These are phyloP conservation scores for Vaccinium vitisidaea DNA, from an alignment of 148 eudicot genomes.

Conservation along the genomic window DNA sequence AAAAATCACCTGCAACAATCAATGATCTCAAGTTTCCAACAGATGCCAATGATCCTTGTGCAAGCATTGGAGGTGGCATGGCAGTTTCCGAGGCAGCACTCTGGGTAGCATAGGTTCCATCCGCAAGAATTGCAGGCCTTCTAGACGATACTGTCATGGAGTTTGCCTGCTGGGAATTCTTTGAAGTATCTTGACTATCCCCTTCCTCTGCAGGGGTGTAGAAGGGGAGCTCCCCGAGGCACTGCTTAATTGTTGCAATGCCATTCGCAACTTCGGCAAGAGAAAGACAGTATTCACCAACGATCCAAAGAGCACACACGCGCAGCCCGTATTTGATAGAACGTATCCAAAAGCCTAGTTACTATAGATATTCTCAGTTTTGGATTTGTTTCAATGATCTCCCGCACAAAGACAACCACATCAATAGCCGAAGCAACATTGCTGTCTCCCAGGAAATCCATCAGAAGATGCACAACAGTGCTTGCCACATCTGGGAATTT, in stretches of 20 bases:
- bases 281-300: slow-evolving; percentile 85
- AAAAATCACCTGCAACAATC: slow-evolving; percentile 80
- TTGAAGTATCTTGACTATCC: slow-evolving; percentile 61
- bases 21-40: slow-evolving; percentile 76
- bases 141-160: slow-evolving; percentile 69
- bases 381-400: slow-evolving; percentile 88
- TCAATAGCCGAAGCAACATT: slow-evolving; percentile 90
- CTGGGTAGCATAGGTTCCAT: slow-evolving; percentile 95
- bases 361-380: slow-evolving; percentile 80
- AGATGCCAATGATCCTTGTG: slow-evolving; percentile 64
- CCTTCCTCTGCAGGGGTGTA: slow-evolving; percentile 72
- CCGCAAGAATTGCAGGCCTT: slow-evolving; percentile 89
- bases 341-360: slow-evolving; percentile 80
- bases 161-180: slow-evolving; percentile 57
- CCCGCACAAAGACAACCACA: slow-evolving; percentile 85
- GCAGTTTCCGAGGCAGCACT: slow-evolving; percentile 91
- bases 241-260: slow-evolving; percentile 73
- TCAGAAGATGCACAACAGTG: slow-evolving; percentile 95
- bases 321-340: slow-evolving; percentile 88
- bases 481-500: slow-evolving; percentile 96
- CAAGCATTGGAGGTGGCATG: slow-evolving; percentile 65
- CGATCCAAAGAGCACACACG: slow-evolving; percentile 88
- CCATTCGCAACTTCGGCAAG: slow-evolving; percentile 90
- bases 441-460: slow-evolving; percentile 97
- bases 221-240: slow-evolving; percentile 87